Conservation (phyloP, 2,329 filamentous ascomycete species). For the Truncatella angustata region DNA sequence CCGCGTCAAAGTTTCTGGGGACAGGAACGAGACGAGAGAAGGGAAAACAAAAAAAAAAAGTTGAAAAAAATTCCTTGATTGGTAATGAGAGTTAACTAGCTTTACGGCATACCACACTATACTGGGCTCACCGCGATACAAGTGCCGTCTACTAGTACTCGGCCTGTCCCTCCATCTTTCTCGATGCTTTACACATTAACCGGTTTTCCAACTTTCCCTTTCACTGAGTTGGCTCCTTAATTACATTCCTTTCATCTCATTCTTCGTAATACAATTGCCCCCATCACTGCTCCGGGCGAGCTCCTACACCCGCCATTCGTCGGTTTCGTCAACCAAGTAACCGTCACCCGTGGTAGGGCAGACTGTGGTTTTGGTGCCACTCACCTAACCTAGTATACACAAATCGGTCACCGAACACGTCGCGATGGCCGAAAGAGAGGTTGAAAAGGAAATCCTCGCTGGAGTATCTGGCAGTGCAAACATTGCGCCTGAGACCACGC, state of each 20-base stretch:
- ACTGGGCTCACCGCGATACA: no score
- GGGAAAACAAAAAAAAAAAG: no score
- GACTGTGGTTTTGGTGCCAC: not conserved
- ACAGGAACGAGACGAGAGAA: no score
- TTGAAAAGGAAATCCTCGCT: slow-evolving; percentile 10
- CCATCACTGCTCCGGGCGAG: not conserved
- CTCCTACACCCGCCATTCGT: not conserved
- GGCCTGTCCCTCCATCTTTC: not conserved
- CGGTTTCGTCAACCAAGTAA: not conserved
- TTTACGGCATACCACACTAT: no score
- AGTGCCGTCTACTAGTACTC: no score
- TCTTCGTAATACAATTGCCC: not conserved
- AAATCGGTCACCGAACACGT: not conserved
- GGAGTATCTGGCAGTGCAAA: not conserved
- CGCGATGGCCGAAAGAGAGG: slow-evolving; percentile 7
- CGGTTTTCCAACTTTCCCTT: not conserved
- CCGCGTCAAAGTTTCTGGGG: no score
- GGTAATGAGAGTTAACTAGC: no score
- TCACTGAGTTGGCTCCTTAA: not conserved
- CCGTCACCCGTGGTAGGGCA: not conserved
- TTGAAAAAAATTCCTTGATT: no score
- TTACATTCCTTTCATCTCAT: not conserved
- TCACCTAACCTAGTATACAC: not conserved
- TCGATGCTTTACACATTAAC: not conserved
- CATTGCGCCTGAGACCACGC: slow-evolving; percentile 11